phyloP scores from a whole-genome alignment of 805 yeast genomes.

The Middelhovenomyces tepae region DNA sequence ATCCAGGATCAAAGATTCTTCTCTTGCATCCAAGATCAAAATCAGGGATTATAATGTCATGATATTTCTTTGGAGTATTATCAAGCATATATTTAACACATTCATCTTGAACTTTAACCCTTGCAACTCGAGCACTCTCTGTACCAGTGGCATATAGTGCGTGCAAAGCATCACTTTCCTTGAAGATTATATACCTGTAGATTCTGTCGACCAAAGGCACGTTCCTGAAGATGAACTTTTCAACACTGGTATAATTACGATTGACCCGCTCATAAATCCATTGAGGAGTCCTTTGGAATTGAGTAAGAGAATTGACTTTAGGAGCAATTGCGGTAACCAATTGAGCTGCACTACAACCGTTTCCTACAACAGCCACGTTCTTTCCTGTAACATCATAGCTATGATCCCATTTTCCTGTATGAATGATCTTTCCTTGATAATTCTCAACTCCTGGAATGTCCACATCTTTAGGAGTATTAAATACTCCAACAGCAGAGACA shows the following conservation, averaged over 20 bases:
- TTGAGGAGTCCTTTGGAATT: conserved; percentile 16
- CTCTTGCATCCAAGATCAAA: conserved; percentile 12
- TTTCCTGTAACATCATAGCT: conserved; percentile 11
- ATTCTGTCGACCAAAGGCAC: conserved; percentile 7
- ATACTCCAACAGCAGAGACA: conserved; percentile 8
- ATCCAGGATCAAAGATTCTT: conserved; percentile 14
- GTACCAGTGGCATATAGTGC: conserved; percentile 8
- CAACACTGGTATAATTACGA: conserved; percentile 6
- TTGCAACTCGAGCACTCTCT: conserved; percentile 4
- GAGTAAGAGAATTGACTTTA: conserved; percentile 10
- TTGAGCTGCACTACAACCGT: conserved; percentile 17
- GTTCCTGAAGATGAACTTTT: conserved; percentile 9
- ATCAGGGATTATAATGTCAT: conserved; percentile 11
- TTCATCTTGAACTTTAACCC: conserved; percentile 6
- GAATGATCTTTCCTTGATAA: conserved; percentile 9
- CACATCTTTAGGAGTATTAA: conserved; percentile 6
- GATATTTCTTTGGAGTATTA: conserved; percentile 8
- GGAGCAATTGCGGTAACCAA: conserved; percentile 13
- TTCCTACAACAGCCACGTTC: conserved; percentile 15
- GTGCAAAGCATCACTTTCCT: conserved; percentile 10
- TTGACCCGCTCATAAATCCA: conserved; percentile 13
- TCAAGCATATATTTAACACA: conserved; percentile 6
- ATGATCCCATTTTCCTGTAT: conserved; percentile 10
- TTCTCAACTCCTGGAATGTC: conserved; percentile 6
- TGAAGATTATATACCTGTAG: conserved; percentile 7